phyloP scores from a whole-genome alignment of 2,329 filamentous ascomycete species.

The Monilinia fructigena region DNA sequence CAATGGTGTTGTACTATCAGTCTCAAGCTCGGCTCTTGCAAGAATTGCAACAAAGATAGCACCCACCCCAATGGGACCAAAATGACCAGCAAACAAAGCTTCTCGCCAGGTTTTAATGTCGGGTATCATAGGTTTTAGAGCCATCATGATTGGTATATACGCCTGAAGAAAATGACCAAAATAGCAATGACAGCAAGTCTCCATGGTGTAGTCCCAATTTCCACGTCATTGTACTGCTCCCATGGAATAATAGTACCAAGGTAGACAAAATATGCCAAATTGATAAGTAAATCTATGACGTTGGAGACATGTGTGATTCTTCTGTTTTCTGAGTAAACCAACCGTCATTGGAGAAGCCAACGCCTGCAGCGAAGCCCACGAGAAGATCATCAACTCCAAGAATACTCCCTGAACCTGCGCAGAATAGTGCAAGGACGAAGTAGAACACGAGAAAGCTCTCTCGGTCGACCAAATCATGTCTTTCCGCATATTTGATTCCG shows the following conservation, averaged over 20 bases:
- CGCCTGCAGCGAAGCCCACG: conserved; percentile 90
- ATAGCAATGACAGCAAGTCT: conserved; percentile 89
- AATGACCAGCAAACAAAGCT: conserved; percentile 93
- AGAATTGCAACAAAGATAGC: conserved; percentile 95
- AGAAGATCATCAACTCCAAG: conserved; percentile 91
- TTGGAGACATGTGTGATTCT: conserved; percentile 98
- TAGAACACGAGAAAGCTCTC: conserved; percentile 99
- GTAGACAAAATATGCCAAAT: conserved; percentile 97
- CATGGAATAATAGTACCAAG: conserved; percentile 97
- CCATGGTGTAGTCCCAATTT: conserved; percentile 79
- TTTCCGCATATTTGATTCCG: conserved; percentile 83
- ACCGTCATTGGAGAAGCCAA: conserved; percentile 99
- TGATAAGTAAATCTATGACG: conserved; percentile 95
- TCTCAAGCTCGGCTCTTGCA: conserved; percentile 86
- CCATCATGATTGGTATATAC: conserved; percentile 92
- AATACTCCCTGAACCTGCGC: conserved; percentile 88
- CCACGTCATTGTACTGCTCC: conserved; percentile 78
- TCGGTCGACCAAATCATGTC: conserved; percentile 81
- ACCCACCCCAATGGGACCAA: conserved; percentile 94
- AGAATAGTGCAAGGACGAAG: conserved; percentile 90
- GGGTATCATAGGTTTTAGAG: conserved; percentile 86
- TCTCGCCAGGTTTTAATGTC: conserved; percentile 99
- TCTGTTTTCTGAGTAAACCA: conserved; percentile 99
- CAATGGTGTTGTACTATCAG: conserved; percentile 68
- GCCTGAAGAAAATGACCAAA: conserved; percentile 90